Evolutionary conservation across 106 monocot genomes (phyloP).

Genomic region (Dendrobium nobile): DNA sequence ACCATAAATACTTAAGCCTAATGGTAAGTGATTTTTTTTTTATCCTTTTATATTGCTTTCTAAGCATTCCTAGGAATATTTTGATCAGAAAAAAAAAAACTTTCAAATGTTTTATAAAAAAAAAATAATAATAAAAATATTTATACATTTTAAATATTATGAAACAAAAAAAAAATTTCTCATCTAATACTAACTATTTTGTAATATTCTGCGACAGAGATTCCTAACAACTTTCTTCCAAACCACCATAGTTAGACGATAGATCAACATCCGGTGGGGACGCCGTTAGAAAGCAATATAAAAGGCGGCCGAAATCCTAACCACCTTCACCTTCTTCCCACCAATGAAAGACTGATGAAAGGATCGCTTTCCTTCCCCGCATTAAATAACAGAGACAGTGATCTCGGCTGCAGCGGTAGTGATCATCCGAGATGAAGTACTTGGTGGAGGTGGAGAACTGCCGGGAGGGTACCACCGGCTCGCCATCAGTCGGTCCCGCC

Average conservation of each 20-base stretch:
- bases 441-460: conserved; percentile 74
- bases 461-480: conserved; percentile 18
- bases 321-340: neutral
- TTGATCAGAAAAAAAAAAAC: too few species aligned
- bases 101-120: too few species aligned
- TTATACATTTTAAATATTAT: too few species aligned
- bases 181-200: too few species aligned
- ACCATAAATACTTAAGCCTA: too few species aligned
- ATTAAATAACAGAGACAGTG: neutral
- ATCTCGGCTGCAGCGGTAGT: neutral
- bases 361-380: neutral
- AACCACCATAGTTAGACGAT: neutral
- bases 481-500: conserved; percentile 61
- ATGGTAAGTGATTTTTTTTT: too few species aligned
- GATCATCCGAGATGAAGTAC: conserved; percentile 40
- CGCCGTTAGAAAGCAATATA: neutral
- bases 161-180: too few species aligned
- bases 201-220: too few species aligned
- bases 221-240: too few species aligned
- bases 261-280: neutral
- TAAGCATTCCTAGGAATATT: too few species aligned
- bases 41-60: too few species aligned
- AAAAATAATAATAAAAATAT: too few species aligned
- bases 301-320: neutral
- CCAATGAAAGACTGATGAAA: neutral